Evolutionary conservation across 2,329 filamentous ascomycete species (phyloP).

Genomic region (Penicillium psychrosexuale): DNA sequence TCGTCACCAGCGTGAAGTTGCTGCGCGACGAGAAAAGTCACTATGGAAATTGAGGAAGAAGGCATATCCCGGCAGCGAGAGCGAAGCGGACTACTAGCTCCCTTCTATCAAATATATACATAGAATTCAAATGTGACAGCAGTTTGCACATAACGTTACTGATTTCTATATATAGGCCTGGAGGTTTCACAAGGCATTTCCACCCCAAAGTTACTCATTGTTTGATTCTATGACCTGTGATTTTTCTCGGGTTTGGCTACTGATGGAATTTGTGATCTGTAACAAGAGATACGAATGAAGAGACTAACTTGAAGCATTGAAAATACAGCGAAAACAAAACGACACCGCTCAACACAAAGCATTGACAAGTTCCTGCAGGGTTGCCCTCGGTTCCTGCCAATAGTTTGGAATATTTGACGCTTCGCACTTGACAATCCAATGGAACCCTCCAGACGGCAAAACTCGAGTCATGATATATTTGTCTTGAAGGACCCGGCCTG

Average conservation of each 20-base stretch:
- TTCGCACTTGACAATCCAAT: not conserved
- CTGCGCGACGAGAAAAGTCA: constrained; percentile 28
- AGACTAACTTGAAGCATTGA: not conserved
- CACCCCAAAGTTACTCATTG: not conserved
- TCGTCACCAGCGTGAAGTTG: constrained; percentile 26
- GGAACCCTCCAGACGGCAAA: not conserved
- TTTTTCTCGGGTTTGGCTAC: not conserved
- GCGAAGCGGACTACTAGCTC: constrained; percentile 34
- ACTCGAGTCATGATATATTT: not conserved
- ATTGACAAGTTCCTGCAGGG: not conserved
- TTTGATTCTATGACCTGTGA: not conserved
- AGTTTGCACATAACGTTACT: not conserved
- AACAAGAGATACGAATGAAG: not conserved
- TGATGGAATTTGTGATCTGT: not conserved
- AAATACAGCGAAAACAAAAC: not conserved
- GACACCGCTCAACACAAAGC: not conserved
- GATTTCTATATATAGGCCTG: not conserved
- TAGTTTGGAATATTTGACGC: not conserved
- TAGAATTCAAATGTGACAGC: not conserved
- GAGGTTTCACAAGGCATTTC: constrained; percentile 53
- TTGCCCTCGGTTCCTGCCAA: not conserved
- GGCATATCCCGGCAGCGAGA: constrained; percentile 38
- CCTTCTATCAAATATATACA: not conserved
- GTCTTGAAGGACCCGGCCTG: not conserved
- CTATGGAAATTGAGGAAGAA: constrained; percentile 43